Conservation (phyloP, 1,284 basidiomycete species). For the Laetiporus sulphureus region DNA sequence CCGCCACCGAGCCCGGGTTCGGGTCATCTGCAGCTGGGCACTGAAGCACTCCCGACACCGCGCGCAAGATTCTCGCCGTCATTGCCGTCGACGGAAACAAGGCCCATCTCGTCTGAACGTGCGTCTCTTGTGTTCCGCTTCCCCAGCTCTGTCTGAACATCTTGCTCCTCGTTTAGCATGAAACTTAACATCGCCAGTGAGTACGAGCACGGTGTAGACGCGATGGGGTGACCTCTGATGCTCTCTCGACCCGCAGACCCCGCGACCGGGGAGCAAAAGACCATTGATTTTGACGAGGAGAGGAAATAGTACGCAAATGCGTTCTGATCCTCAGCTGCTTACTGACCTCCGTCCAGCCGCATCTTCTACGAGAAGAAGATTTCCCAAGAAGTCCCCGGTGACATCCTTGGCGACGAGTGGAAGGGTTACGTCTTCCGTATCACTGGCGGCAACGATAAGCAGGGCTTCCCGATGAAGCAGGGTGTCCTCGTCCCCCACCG, state of each 20-base stretch:
- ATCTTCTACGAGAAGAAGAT: slow-evolving; percentile 97
- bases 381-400: slow-evolving; percentile 89
- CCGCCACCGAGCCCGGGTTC: slow-evolving; percentile 19
- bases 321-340: neutral
- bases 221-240: slow-evolving; percentile 10
- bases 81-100: slow-evolving; percentile 32
- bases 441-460: slow-evolving; percentile 95
- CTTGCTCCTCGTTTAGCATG: slow-evolving; percentile 46
- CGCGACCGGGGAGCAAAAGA: slow-evolving; percentile 96
- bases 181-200: slow-evolving; percentile 97
- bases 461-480: slow-evolving; percentile 99
- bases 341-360: slow-evolving; percentile 46
- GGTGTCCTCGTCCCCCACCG: slow-evolving; percentile 94
- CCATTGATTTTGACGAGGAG: slow-evolving; percentile 92
- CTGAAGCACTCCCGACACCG: too few relatives aligned
- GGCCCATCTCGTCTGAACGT: slow-evolving; percentile 25
- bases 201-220: slow-evolving; percentile 24
- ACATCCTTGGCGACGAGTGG: slow-evolving; percentile 93
- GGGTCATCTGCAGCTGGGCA: slow-evolving; percentile 19
- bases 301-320: slow-evolving; percentile 62
- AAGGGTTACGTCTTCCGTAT: slow-evolving; percentile 97
- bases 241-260: slow-evolving; percentile 48
- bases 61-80: slow-evolving; percentile 32
- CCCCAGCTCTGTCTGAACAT: slow-evolving; percentile 1
- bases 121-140: slow-evolving; percentile 4